Percentiles rank a stretch among this genome's conserved stretches.
Conservation (phyloP, 768 basidiomycete species). For the Leccinum broughii region DNA sequence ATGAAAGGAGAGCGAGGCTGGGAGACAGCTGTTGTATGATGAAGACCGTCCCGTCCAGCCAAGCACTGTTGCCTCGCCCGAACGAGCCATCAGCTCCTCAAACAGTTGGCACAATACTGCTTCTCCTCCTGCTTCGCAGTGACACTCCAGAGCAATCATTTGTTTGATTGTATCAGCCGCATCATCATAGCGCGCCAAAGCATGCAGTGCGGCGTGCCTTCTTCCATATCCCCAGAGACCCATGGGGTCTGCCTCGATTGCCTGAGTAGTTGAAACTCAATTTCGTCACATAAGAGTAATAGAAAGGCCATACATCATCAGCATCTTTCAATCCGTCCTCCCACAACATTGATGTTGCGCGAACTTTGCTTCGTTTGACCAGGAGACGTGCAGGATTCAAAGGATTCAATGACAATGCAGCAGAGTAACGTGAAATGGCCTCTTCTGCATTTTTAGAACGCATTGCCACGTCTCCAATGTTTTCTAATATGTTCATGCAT, state of each 20-base stretch:
- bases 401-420: not conserved
- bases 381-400: not conserved
- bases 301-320: no score
- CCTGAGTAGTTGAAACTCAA: not conserved
- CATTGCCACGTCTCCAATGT: not conserved
- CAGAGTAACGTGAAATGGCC: not conserved
- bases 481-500: not conserved
- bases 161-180: not conserved
- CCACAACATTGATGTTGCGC: not conserved
- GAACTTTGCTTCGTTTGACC: slow-evolving; percentile 8
- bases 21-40: no score
- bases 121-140: no score
- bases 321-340: slow-evolving; percentile 9
- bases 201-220: slow-evolving; percentile 2
- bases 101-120: no score
- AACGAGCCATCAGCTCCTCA: no score
- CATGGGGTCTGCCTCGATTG: not conserved
- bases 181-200: not conserved
- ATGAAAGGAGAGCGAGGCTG: no score
- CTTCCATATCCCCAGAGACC: not conserved
- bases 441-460: not conserved
- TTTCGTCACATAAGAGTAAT: no score
- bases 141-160: no score
- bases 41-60: no score
- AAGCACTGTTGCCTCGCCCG: no score